Evolutionary conservation across 1,139 yeast species (phyloP).

Genomic region (Nakaseomyces nivariensis): DNA sequence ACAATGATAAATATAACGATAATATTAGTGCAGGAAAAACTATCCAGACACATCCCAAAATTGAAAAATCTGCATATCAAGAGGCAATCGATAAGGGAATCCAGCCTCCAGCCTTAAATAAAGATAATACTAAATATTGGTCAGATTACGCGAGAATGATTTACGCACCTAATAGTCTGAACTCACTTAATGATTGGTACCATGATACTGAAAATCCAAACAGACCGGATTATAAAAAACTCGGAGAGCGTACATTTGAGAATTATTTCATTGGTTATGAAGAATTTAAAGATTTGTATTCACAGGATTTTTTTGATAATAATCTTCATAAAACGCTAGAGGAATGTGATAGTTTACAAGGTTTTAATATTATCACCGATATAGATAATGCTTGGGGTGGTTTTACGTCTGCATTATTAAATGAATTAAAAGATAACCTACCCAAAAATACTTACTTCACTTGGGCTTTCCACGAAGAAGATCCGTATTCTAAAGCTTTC

Average conservation of each 20-base stretch:
- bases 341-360: conserved; percentile 63
- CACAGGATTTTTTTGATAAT: conserved; percentile 45
- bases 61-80: conserved; percentile 50
- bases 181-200: conserved; percentile 46
- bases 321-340: conserved; percentile 60
- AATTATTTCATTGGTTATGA: conserved; percentile 39
- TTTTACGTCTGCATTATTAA: conserved; percentile 44
- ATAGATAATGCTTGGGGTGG: conserved; percentile 83
- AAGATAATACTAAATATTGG: conserved; percentile 55
- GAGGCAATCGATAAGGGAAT: conserved; percentile 45
- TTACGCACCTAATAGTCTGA: conserved; percentile 51
- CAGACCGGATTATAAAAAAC: conserved; percentile 22
- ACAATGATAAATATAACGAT: conserved; percentile 13
- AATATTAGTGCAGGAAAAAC: conserved; percentile 10
- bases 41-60: conserved; percentile 23
- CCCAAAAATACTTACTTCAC: conserved; percentile 52
- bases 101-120: conserved; percentile 31
- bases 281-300: conserved; percentile 35
- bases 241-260: conserved; percentile 28
- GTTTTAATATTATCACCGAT: conserved; percentile 59
- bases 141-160: conserved; percentile 67
- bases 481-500: conserved; percentile 12
- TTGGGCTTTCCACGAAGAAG: conserved; percentile 40
- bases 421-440: conserved; percentile 59
- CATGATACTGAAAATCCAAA: conserved; percentile 30